phyloP scores from a whole-genome alignment of 1,284 basidiomycete genomes.

The Takashimella koratensis region DNA sequence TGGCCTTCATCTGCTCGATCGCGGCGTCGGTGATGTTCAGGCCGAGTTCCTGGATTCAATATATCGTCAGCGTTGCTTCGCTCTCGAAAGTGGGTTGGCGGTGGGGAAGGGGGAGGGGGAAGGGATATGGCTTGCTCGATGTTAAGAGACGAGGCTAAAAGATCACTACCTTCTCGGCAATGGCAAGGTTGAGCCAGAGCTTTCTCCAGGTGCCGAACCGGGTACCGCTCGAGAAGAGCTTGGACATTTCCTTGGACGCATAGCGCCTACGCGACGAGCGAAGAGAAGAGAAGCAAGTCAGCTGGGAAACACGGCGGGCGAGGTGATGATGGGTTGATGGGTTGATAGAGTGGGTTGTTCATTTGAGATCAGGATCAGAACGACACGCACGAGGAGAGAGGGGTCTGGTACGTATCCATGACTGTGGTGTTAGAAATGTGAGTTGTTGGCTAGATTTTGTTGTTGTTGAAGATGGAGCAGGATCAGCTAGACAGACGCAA shows the following conservation, averaged over 20 bases:
- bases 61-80: too few species aligned
- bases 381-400: constrained; percentile 51
- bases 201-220: constrained; percentile 96
- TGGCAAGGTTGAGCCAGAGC: constrained; percentile 94
- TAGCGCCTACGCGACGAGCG: constrained; percentile 65
- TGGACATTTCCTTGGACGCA: constrained; percentile 98
- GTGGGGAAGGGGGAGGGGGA: too few species aligned
- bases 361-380: not conserved
- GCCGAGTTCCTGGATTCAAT: constrained; percentile 80
- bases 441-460: too few species aligned
- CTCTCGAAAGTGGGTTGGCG: too few species aligned
- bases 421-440: constrained; percentile 8
- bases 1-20: constrained; percentile 86
- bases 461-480: too few species aligned
- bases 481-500: too few species aligned
- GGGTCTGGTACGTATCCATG: constrained; percentile 55
- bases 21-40: constrained; percentile 85
- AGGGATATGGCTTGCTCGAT: too few species aligned
- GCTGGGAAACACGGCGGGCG: too few species aligned
- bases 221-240: constrained; percentile 88
- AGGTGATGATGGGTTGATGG: too few species aligned
- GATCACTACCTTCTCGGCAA: constrained; percentile 72
- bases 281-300: constrained; percentile 8
- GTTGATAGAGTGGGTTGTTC: too few species aligned
- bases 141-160: not conserved